Base-by-base conservation (phyloP, 352 stramenopile genomes). In the Aphanomyces euteiches region DNA sequence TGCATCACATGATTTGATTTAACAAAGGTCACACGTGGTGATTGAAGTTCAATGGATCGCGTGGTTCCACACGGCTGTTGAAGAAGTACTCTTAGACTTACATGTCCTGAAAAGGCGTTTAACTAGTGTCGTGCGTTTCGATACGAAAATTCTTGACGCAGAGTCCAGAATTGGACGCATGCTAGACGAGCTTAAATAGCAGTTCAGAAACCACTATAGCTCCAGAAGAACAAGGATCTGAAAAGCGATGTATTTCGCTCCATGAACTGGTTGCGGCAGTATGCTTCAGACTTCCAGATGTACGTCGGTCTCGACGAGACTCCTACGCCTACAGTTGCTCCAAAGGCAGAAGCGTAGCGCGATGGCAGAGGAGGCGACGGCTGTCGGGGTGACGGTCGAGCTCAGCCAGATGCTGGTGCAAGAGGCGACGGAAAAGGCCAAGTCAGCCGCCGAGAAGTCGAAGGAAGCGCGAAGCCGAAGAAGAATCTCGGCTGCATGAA, bases 131-230 rank as follows among this genome's bases (percentile, higher is more conserved):
- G 58, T 67, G 12, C 60, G 60, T 60, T 67, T 67, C 19, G 60
- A 67, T 19, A 58, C 39, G 41, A 67, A 67, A 40, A 67, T 67
- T 64, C 21, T 67, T 10, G 60, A 67, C 47, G 60, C 60, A 12
- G 60, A 67, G 41, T 67, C 60, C 5, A 7, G 60, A 6, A 40
- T 67, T 40, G 60, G 60, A 5, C 41, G 60, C 40, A 67, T 67
- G 60, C 47, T 58, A 6, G 60, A 67, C 47, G 60, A 57, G 7
- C 60, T 67, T 37, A 67, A 40, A 58, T 6, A 10, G 60, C 60
- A 59, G 60, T 57, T 5, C 41, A 39, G 60, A 56, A 67, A 40
- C 41, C 56, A 34, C 39, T 67, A 17, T 28, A 54, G 19, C 38
- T 58, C 6, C 60, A 67, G 19, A 36, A 28, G 13, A 67, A 67